A percentile compares a stretch with the other conserved stretches of the same genome.
Conservation (phyloP, 1,139 yeast species). For the Blastobotrys illinoisensis region DNA sequence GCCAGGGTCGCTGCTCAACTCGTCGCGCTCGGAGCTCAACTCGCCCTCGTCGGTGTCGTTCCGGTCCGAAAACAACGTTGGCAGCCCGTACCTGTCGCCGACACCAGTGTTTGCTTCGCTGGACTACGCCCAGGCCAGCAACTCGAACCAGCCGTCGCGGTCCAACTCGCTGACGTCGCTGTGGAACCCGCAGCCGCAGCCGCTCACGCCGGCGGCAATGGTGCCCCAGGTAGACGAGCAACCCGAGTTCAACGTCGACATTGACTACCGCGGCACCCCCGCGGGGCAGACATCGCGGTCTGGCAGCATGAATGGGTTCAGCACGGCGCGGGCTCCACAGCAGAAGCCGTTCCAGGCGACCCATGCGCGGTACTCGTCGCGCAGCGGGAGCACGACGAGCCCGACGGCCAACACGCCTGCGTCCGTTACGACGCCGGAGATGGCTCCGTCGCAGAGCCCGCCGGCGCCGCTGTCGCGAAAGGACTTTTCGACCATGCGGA, state of each 20-base stretch:
- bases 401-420: slow-evolving; percentile 9
- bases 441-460: slow-evolving; percentile 5
- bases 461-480: slow-evolving; percentile 3
- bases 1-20: not conserved
- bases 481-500: slow-evolving; percentile 12
- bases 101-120: slow-evolving; percentile 15
- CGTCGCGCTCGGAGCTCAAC: slow-evolving; percentile 9
- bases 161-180: slow-evolving; percentile 23
- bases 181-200: slow-evolving; percentile 13
- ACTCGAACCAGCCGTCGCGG: slow-evolving; percentile 16
- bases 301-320: not conserved
- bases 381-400: slow-evolving; percentile 7
- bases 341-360: not conserved
- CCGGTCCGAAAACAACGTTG: slow-evolving; percentile 3
- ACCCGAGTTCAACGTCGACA: slow-evolving; percentile 2
- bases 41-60: slow-evolving; percentile 10
- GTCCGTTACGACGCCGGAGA: slow-evolving; percentile 6
- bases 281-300: not conserved
- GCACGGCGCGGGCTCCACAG: not conserved
- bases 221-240: slow-evolving; percentile 1
- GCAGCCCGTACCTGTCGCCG: slow-evolving; percentile 21
- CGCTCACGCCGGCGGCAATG: slow-evolving; percentile 3
- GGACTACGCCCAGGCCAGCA: slow-evolving; percentile 6
- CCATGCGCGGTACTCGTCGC: not conserved
- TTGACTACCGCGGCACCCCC: not conserved